Evolutionary conservation across 192 early-diverging fungal species (phyloP), one percentile per base, ranked within the genome.

Genomic region (Rhizoclosmatium globosum): DNA sequence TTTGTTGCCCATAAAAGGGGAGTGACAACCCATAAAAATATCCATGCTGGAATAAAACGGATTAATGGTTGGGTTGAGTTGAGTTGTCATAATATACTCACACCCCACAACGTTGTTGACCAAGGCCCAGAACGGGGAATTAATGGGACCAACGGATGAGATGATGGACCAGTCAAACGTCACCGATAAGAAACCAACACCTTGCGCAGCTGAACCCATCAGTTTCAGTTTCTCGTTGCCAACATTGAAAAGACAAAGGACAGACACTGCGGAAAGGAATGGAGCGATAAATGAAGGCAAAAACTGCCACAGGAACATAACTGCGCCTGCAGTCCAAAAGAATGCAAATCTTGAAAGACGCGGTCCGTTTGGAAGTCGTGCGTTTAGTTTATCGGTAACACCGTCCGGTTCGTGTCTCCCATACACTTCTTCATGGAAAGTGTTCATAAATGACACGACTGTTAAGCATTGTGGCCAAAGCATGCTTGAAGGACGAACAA

Each of bases 401-500:
- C 31, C 61, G 50, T 72, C 53, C 21, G 11, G 6, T 11, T 6
- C 62, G 15, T 17, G 19, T 4, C 31, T 17, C 3, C 31, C 19
- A 43, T 48, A 21, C 21, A 4, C 9, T 15, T 1, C 23, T 3
- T 92, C 89, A 79, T 97, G 94, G 60, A 96, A 88, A 2, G 93
- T 91, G 19, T 90, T 89, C 82, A 95, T 94, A 38, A 96, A 82
- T 11, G 93, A 91, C 43, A 94, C 91, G 59, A 89, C 89, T 59
- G 93, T 84, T 45, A 98, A 87, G 65, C 89, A 93, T 2, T 84
- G 69, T 7, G 95, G 95, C 94, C 94, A 98, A 43, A 95, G 85
- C 95, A 97, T 96, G 4, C 91, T 84, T 3, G 93, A 84, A 19
- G 95, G 95, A 45, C 93, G 91, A 13, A 97, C 95, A 19, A 97